Evolutionary conservation across 2,329 filamentous ascomycete genomes (phyloP), one percentile per base, ranked within the genome.

Genomic region (Aspergillus calidoustus): DNA sequence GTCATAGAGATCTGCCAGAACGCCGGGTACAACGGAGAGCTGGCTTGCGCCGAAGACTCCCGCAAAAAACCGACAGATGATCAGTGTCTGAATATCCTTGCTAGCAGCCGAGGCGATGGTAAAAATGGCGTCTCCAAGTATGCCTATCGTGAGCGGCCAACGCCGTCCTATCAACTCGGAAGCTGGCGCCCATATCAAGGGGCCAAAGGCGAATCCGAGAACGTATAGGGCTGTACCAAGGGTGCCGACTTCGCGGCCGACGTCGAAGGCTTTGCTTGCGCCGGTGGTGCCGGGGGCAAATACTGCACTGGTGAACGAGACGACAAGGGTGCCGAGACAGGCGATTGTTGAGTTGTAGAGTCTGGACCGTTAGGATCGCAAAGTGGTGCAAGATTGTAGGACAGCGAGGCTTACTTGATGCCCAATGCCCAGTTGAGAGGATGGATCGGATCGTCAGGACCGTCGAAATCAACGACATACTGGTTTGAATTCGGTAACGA

Each of bases 231-330:
- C 77, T 1, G 80, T 78, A 4, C 80, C 80, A 4, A 83, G 71
- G 0, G 72, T 77, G 1, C 76, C 68, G 1, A 81, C 76, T 64
- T 81, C 75, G 1, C 58, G 66, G 6, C 76, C 72, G 5, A 82
- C 77, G 17, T 76, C 61, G 64, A 83, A 83, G 7, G 80, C 73
- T 17, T 61, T 55, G n/a, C 86, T 84, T 5, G 91, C 82, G 15
- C 77, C 68, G 7, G 66, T 64, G 1, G 87, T 90, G 4, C 88
- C 88, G 15, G 87, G 80, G 1, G 89, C 90, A 76, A 91, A 91
- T 67, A 91, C 87, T 72, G 85, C 88, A 5, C 75, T 77, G 1
- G 79, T 79, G 54, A 86, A 83, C 0, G 84, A 80, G 3, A 82
- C 76, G 4, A 77, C 73, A 7, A 86, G 73, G 2, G 84, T 84